Conservation (phyloP, 495 filamentous ascomycete species). For the Hyaloscypha finlandica region DNA sequence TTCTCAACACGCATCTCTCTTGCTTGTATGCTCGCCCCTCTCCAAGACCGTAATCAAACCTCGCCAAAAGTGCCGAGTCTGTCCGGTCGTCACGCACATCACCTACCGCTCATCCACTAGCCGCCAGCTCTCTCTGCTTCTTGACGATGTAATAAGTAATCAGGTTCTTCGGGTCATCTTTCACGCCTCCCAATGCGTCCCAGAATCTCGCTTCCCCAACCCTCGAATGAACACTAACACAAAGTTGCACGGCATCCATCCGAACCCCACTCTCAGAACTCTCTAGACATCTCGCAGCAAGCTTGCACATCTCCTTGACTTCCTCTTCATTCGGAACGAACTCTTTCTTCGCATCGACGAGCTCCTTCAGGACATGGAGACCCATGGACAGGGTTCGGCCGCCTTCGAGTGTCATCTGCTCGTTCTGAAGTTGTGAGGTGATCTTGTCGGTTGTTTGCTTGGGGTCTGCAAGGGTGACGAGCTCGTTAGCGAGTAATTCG, state of each 20-base stretch:
- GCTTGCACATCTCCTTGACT: slow-evolving; percentile 48
- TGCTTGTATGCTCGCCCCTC: background rate
- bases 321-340: slow-evolving; percentile 47
- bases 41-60: background rate
- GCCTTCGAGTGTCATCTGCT: slow-evolving; percentile 43
- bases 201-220: slow-evolving; percentile 68
- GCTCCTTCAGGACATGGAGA: slow-evolving; percentile 55
- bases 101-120: slow-evolving; percentile 10
- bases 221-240: slow-evolving; percentile 69
- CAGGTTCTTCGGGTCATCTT: slow-evolving; percentile 69
- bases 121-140: slow-evolving; percentile 49
- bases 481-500: slow-evolving; percentile 53
- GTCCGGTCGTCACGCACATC: background rate
- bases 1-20: background rate
- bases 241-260: slow-evolving; percentile 75
- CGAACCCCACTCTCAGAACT: slow-evolving; percentile 76
- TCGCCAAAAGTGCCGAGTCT: background rate
- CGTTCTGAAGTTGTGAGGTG: slow-evolving; percentile 22
- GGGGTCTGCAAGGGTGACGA: slow-evolving; percentile 52
- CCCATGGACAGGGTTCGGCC: slow-evolving; percentile 57
- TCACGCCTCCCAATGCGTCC: slow-evolving; percentile 60
- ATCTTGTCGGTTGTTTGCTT: slow-evolving; percentile 49
- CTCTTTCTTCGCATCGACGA: slow-evolving; percentile 44
- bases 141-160: slow-evolving; percentile 85
- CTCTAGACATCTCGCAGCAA: slow-evolving; percentile 64